A percentile compares a stretch with the other conserved stretches of the same genome.
Conservation (phyloP, 1,284 basidiomycete genomes). For the Takashimella tepidaria region DNA sequence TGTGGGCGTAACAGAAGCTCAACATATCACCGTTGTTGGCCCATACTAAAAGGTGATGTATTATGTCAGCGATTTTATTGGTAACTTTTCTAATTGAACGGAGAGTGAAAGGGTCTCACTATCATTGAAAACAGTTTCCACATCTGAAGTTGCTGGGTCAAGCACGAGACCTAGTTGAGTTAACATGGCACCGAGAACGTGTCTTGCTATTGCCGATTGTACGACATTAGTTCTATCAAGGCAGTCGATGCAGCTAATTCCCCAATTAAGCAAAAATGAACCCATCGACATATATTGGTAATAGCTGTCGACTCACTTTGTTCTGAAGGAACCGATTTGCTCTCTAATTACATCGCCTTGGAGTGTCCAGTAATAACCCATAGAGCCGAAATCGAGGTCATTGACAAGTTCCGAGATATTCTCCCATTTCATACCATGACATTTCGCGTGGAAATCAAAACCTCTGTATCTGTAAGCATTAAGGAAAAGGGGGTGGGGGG, state of each 20-base stretch:
- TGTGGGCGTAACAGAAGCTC: constrained; percentile 55
- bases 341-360: constrained; percentile 64
- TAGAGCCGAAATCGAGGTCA: constrained; percentile 68
- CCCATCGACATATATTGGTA: too few species aligned
- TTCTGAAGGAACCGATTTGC: constrained; percentile 76
- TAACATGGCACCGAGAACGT: constrained; percentile 73
- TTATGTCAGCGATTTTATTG: constrained; percentile 13
- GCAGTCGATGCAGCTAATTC: constrained; percentile 86
- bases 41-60: constrained; percentile 68
- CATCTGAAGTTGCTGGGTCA: constrained; percentile 47
- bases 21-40: constrained; percentile 54
- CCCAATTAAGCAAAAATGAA: too few species aligned
- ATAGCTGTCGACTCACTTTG: constrained; percentile 47
- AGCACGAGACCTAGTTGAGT: constrained; percentile 59
- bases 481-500: too few species aligned
- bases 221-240: constrained; percentile 82
- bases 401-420: constrained; percentile 76
- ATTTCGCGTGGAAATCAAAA: constrained; percentile 90
- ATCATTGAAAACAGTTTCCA: constrained; percentile 80
- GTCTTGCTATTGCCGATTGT: constrained; percentile 84
- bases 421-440: constrained; percentile 58
- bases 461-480: constrained; percentile 29
- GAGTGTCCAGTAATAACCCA: constrained; percentile 86
- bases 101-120: constrained; percentile 51
- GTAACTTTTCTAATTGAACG: background rate